Percentiles rank a stretch among this genome's conserved stretches.
Evolutionary conservation across 2,329 filamentous ascomycete genomes (phyloP).

Genomic region (Aspergillus hortae): DNA sequence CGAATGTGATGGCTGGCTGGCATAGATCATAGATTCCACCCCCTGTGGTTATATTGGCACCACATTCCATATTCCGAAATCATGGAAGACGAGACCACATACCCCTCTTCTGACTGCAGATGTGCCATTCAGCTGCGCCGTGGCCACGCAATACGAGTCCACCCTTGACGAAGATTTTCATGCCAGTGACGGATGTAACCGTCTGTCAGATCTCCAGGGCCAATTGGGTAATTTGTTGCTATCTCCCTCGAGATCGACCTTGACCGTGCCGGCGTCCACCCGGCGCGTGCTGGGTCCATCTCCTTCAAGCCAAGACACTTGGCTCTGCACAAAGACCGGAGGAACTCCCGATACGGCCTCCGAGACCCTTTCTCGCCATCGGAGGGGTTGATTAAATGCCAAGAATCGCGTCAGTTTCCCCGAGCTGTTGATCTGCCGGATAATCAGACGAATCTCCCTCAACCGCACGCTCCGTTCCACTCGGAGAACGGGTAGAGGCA

Average conservation of each 20-base stretch:
- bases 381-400: not conserved
- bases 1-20: not conserved
- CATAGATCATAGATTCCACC: not conserved
- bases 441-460: not conserved
- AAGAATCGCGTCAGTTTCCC: not conserved
- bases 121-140: not conserved
- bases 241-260: not conserved
- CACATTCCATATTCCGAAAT: not conserved
- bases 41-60: not conserved
- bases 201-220: not conserved
- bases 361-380: not conserved
- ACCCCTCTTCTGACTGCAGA: not conserved
- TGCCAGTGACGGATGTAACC: not conserved
- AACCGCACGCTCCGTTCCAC: not conserved
- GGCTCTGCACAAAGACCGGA: slow-evolving; percentile 2
- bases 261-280: too few relatives aligned
- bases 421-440: not conserved
- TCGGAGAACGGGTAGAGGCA: not conserved
- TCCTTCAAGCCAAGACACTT: slow-evolving; percentile 5
- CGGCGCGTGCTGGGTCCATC: not conserved
- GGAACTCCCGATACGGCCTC: not conserved
- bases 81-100: not conserved
- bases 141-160: not conserved
- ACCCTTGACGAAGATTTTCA: not conserved
- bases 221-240: not conserved